Evolutionary conservation across 2,329 filamentous ascomycete genomes (phyloP).

Genomic region (Dryadomyces quercivorus): DNA sequence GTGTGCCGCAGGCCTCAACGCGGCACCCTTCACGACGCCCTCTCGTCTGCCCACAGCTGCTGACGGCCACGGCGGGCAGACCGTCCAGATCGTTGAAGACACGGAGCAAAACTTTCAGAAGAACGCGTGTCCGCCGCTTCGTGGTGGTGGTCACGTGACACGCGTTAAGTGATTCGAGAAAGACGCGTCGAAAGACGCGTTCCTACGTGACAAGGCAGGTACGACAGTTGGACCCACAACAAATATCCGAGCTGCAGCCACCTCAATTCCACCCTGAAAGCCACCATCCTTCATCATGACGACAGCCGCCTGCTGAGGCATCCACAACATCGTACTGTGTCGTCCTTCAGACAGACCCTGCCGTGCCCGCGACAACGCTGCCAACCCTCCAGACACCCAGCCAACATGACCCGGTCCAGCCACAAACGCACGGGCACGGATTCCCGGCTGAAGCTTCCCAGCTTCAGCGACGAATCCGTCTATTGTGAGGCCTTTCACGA

Average conservation of each 20-base stretch:
- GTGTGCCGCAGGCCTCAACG: too few species aligned
- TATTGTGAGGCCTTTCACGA: conserved; percentile 23
- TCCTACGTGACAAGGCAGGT: conserved; percentile 9
- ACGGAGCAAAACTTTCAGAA: background rate
- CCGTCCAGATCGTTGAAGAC: background rate
- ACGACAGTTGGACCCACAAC: conserved; percentile 5
- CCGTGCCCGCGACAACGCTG: background rate
- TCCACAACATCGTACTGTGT: background rate
- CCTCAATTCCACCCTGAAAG: background rate
- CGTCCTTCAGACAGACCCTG: background rate
- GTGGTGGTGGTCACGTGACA: conserved; percentile 9
- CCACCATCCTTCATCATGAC: background rate
- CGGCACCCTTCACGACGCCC: too few species aligned
- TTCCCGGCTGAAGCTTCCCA: conserved; percentile 3
- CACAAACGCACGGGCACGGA: background rate
- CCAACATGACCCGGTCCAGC: background rate
- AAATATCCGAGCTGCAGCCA: conserved; percentile 1
- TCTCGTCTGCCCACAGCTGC: too few species aligned
- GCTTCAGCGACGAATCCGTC: conserved; percentile 3
- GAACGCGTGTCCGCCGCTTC: background rate
- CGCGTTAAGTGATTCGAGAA: conserved; percentile 10
- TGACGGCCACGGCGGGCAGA: too few species aligned
- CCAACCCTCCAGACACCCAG: background rate
- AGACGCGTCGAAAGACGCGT: conserved; percentile 12
- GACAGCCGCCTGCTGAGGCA: background rate